Percentiles rank a stretch among this genome's conserved stretches.
Conservation (phyloP, 768 basidiomycete genomes). For the Asterophora lycoperdoides region DNA sequence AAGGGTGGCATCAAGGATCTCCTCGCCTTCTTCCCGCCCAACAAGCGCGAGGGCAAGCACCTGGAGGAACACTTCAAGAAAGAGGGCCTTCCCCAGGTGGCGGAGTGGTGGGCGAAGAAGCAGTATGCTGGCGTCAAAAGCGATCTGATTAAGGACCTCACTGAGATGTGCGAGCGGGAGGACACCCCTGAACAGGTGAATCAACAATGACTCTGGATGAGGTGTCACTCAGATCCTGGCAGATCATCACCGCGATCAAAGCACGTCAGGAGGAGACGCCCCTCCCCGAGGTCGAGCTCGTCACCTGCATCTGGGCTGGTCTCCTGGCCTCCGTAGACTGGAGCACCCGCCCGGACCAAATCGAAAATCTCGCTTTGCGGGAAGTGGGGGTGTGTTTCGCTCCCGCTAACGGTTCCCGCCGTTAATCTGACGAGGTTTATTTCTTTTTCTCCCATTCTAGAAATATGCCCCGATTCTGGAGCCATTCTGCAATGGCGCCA, state of each 20-base stretch:
- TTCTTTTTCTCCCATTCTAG: constrained; percentile 35
- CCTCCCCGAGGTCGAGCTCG: constrained; percentile 82
- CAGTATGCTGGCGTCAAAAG: constrained; percentile 83
- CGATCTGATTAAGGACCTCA: constrained; percentile 61
- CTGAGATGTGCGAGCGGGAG: constrained; percentile 64
- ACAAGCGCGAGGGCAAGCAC: constrained; percentile 67
- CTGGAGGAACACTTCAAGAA: constrained; percentile 88
- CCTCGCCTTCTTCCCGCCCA: constrained; percentile 80
- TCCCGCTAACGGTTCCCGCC: too few relatives aligned
- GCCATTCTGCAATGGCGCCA: constrained; percentile 83
- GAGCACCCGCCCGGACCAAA: constrained; percentile 87
- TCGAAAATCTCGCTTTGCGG: constrained; percentile 82
- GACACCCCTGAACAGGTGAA: constrained; percentile 67
- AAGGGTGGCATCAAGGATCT: constrained; percentile 84
- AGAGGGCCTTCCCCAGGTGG: constrained; percentile 70
- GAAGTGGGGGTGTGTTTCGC: constrained; percentile 70
- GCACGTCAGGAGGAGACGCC: constrained; percentile 68
- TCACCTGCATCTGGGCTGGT: constrained; percentile 89
- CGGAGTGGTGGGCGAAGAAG: constrained; percentile 94
- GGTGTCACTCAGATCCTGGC: constrained; percentile 6
- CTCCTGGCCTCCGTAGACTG: constrained; percentile 86
- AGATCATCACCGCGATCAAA: constrained; percentile 80
- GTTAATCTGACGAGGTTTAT: background rate
- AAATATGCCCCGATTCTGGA: constrained; percentile 82
- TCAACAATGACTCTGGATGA: constrained; percentile 4